phyloP scores from a whole-genome alignment of 352 stramenopile genomes.

The Globisporangium irregulare region DNA sequence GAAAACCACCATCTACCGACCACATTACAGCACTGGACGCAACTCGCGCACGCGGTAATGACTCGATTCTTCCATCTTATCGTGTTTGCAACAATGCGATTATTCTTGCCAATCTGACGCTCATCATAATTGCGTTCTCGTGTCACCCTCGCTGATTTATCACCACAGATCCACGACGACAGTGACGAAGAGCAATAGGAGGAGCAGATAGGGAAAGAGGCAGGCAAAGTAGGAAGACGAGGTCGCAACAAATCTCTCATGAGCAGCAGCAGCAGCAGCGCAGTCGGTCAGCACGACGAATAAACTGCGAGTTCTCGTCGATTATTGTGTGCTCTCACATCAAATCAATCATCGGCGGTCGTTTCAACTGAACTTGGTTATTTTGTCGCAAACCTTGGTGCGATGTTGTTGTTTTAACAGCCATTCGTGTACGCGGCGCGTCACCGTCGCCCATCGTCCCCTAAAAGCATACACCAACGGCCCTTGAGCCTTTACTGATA shows the following conservation, averaged over 20 bases:
- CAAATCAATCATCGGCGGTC: neutral
- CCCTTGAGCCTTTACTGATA: no score
- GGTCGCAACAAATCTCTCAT: neutral
- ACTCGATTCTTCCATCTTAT: neutral
- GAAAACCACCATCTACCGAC: slow-evolving; percentile 46
- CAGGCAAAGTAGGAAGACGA: neutral
- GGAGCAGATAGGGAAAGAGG: neutral
- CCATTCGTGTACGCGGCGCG: slow-evolving; percentile 2
- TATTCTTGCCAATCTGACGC: slow-evolving; percentile 3
- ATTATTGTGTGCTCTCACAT: neutral
- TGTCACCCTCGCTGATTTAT: neutral
- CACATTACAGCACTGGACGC: slow-evolving; percentile 52
- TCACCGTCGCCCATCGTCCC: neutral
- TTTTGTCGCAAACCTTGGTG: neutral
- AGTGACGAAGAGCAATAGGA: neutral
- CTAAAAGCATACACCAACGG: neutral
- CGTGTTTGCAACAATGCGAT: slow-evolving; percentile 6
- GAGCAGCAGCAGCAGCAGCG: neutral
- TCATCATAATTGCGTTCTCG: no score
- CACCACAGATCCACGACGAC: slow-evolving; percentile 11
- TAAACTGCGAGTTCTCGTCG: neutral
- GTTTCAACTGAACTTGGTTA: neutral
- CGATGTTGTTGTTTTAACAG: neutral
- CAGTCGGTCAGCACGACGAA: neutral
- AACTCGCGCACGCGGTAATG: slow-evolving; percentile 52